These are phyloP conservation scores for Hansfordia pulvinata DNA, from an alignment of 2,329 filamentous ascomycete species.

Conservation along the genomic window DNA sequence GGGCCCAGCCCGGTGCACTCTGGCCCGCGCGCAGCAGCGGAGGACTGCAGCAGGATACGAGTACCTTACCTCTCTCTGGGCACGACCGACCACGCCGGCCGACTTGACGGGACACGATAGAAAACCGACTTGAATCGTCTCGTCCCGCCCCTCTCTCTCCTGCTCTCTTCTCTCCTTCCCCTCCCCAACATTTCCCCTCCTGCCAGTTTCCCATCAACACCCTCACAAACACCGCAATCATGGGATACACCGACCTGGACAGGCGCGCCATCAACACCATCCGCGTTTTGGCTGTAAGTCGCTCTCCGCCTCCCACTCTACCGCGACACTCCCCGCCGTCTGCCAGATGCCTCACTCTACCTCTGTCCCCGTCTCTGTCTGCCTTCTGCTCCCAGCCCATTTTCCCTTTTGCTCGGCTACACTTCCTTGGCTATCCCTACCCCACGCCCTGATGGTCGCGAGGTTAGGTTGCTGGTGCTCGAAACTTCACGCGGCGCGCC, in stretches of 20 bases:
- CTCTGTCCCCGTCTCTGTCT: slow-evolving; percentile 15
- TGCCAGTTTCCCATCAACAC: not conserved
- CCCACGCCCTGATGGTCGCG: slow-evolving; percentile 2
- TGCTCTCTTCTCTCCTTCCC: not conserved
- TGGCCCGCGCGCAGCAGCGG: too few species aligned
- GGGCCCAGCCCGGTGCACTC: too few species aligned
- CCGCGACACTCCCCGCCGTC: too few species aligned
- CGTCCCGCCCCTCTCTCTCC: not conserved
- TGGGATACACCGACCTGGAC: slow-evolving; percentile 83
- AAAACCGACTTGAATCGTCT: too few species aligned
- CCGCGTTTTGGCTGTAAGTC: slow-evolving; percentile 82
- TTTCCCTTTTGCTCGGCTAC: slow-evolving; percentile 2
- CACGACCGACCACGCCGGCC: too few species aligned
- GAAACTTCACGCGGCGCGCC: too few species aligned
- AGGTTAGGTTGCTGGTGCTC: too few species aligned
- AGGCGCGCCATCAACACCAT: slow-evolving; percentile 96
- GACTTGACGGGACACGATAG: too few species aligned
- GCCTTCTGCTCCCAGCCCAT: slow-evolving; percentile 6
- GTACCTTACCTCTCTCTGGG: too few species aligned
- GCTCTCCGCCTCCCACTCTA: slow-evolving; percentile 10
- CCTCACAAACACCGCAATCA: slow-evolving; percentile 32
- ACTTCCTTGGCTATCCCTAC: slow-evolving; percentile 7
- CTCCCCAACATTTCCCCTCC: not conserved
- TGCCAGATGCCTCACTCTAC: too few species aligned
- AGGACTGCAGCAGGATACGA: too few species aligned